phyloP scores from a whole-genome alignment of 2,329 filamentous ascomycete genomes.

The Talaromyces amestolkiae region DNA sequence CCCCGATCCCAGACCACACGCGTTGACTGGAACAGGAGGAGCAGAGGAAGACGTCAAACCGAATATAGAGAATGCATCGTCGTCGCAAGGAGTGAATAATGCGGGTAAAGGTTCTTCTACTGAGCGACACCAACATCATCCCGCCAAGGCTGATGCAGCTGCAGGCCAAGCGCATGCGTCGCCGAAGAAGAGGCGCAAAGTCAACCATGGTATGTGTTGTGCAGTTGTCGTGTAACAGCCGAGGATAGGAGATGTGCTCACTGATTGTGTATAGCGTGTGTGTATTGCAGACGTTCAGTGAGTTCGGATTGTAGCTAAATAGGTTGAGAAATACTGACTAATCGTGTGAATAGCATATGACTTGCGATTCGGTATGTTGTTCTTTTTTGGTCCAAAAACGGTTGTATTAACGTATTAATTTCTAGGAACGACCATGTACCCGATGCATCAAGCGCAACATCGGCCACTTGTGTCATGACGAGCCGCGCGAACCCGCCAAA shows the following conservation, averaged over 20 bases:
- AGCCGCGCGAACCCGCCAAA: constrained; percentile 84
- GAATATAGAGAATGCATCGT: constrained; percentile 22
- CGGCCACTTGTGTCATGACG: constrained; percentile 96
- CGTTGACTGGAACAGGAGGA: background rate
- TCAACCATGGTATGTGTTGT: constrained; percentile 71
- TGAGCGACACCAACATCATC: constrained; percentile 25
- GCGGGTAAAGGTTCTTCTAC: constrained; percentile 22
- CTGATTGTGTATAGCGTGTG: constrained; percentile 64
- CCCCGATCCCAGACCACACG: background rate
- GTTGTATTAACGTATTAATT: background rate
- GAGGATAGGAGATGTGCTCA: constrained; percentile 10
- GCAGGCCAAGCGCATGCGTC: constrained; percentile 46
- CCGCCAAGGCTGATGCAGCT: constrained; percentile 35
- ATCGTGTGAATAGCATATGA: constrained; percentile 67
- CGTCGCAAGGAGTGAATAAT: constrained; percentile 31
- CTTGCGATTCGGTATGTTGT: constrained; percentile 72
- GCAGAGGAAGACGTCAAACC: background rate
- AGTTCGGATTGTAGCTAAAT: constrained; percentile 47
- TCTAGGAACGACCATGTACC: constrained; percentile 88
- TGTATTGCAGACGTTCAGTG: constrained; percentile 88
- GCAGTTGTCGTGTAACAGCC: constrained; percentile 14
- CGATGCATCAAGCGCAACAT: constrained; percentile 98
- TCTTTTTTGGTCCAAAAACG: background rate
- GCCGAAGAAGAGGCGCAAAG: constrained; percentile 82
- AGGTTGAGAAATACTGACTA: background rate